These are phyloP conservation scores for Paratrypanosoma confusum DNA, from an alignment of 208 protist species.

Conservation along the genomic window DNA sequence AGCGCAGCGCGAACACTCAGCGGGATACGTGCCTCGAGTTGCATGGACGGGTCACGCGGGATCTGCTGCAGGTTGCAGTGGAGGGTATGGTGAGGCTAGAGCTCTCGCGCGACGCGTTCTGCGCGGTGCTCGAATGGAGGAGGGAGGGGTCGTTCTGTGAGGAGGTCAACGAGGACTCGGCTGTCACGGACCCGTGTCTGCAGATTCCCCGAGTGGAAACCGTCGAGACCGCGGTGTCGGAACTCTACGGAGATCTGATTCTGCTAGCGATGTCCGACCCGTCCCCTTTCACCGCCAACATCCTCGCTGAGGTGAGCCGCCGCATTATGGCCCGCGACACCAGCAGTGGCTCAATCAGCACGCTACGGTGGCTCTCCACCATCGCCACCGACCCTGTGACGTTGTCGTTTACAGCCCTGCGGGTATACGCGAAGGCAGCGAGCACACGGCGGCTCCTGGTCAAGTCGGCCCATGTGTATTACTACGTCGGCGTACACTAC, in stretches of 20 bases:
- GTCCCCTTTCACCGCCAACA: conserved; percentile 40
- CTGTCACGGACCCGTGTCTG: conserved; percentile 26
- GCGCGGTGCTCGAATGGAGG: background rate
- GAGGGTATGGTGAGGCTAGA: conserved; percentile 67
- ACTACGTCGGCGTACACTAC: conserved; percentile 52
- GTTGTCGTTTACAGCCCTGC: conserved; percentile 66
- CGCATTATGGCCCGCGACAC: conserved; percentile 23
- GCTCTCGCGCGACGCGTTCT: conserved; percentile 1
- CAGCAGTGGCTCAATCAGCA: conserved; percentile 8
- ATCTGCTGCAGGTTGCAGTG: conserved; percentile 59
- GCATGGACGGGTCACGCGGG: conserved; percentile 22
- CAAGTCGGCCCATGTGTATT: conserved; percentile 65
- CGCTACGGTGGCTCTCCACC: conserved; percentile 39
- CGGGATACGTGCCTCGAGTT: conserved; percentile 1
- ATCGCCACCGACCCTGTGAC: conserved; percentile 39
- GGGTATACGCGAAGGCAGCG: conserved; percentile 40
- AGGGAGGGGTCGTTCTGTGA: background rate
- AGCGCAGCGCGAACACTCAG: background rate
- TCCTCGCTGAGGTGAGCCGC: conserved; percentile 31
- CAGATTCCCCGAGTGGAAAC: conserved; percentile 22
- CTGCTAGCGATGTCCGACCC: conserved; percentile 53
- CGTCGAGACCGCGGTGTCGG: conserved; percentile 35
- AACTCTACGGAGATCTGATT: conserved; percentile 68
- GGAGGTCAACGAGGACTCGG: conserved; percentile 5
- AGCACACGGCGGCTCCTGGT: conserved; percentile 28